These are phyloP conservation scores for Drechslerella coelobrocha DNA, from an alignment of 2,329 filamentous ascomycete genomes.

Conservation along the genomic window DNA sequence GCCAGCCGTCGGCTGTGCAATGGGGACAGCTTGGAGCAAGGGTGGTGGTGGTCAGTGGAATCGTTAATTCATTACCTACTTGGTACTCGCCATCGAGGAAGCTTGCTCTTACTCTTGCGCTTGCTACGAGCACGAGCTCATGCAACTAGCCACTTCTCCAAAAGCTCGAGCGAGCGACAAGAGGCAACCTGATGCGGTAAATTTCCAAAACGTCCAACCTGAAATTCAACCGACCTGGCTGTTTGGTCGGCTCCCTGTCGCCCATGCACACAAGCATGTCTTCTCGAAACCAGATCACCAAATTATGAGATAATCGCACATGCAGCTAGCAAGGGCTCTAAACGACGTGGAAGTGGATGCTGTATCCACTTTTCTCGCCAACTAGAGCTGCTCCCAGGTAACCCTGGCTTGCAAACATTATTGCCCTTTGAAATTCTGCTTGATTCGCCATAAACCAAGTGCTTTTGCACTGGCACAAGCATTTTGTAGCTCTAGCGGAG, in stretches of 20 bases:
- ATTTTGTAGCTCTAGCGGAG: no score
- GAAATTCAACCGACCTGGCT: conserved; percentile 23
- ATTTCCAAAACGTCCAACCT: conserved; percentile 9
- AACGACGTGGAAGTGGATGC: conserved; percentile 25
- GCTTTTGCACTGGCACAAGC: no score
- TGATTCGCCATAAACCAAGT: conserved; percentile 7
- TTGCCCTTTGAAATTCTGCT: conserved; percentile 6
- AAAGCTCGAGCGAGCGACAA: no score
- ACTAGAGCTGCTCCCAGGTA: conserved; percentile 12
- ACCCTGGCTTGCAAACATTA: conserved; percentile 10
- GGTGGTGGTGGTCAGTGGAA: background rate
- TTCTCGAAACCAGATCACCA: conserved; percentile 51
- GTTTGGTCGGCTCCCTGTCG: conserved; percentile 5
- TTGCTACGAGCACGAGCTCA: no score
- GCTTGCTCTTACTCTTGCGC: no score
- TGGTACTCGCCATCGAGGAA: no score
- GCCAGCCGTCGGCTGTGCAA: conserved; percentile 50
- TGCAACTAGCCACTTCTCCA: no score
- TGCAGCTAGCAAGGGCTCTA: conserved; percentile 50
- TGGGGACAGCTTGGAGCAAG: conserved; percentile 39
- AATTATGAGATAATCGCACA: conserved; percentile 52
- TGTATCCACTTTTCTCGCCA: conserved; percentile 30
- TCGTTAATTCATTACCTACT: no score
- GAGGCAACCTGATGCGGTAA: background rate
- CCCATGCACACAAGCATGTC: conserved; percentile 22